Percentiles rank a stretch among this genome's conserved stretches.
Conservation (phyloP, 2,329 filamentous ascomycete genomes). For the Phaeosphaeria sp. region DNA sequence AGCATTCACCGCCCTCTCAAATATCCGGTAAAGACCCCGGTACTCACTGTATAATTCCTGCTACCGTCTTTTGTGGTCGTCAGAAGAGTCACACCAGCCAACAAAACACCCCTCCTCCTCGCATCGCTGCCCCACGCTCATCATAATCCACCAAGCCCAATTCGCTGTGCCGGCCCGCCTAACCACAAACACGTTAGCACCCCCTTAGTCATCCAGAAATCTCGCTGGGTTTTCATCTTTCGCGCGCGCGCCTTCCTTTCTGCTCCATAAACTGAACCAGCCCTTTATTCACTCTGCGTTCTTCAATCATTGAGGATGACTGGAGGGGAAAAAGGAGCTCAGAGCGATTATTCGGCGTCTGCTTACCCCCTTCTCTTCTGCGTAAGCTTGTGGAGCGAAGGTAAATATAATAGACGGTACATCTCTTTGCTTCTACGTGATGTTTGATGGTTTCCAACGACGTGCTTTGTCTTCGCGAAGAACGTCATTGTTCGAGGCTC, state of each 20-base stretch:
- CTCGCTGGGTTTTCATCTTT: slow-evolving; percentile 23
- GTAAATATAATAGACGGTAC: slow-evolving; percentile 57
- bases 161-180: slow-evolving; percentile 15
- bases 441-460: background rate
- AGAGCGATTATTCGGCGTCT: slow-evolving; percentile 56
- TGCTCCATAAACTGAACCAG: slow-evolving; percentile 48
- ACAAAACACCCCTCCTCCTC: slow-evolving; percentile 20
- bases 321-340: slow-evolving; percentile 74
- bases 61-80: background rate
- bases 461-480: background rate
- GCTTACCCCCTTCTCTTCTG: slow-evolving; percentile 66
- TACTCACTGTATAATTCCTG: slow-evolving; percentile 6
- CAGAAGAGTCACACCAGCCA: slow-evolving; percentile 11
- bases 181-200: slow-evolving; percentile 15
- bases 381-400: slow-evolving; percentile 50
- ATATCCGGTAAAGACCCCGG: background rate
- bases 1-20: slow-evolving; percentile 5
- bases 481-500: background rate
- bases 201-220: slow-evolving; percentile 37
- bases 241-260: slow-evolving; percentile 34
- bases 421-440: slow-evolving; percentile 31
- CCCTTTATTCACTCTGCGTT: slow-evolving; percentile 72
- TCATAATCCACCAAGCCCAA: slow-evolving; percentile 22
- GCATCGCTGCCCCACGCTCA: slow-evolving; percentile 24
- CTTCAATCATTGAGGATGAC: slow-evolving; percentile 63